Percentiles rank a stretch among this genome's conserved stretches.
phyloP scores from a whole-genome alignment of 306 rosid genomes.

The Oemleria cerasiformis region DNA sequence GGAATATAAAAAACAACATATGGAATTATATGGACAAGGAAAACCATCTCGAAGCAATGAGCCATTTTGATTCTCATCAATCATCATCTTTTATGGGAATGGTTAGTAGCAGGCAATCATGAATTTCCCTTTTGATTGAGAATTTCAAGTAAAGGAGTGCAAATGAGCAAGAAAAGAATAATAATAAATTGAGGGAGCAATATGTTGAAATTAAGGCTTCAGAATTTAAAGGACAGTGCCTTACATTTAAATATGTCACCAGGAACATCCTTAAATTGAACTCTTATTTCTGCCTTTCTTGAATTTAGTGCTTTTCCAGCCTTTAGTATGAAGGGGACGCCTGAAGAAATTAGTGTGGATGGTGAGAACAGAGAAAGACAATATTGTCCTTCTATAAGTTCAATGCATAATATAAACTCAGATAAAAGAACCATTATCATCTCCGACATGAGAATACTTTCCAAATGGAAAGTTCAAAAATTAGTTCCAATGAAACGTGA shows the following conservation, averaged over 20 bases:
- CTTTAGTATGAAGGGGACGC: constrained; percentile 91
- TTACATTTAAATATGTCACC: constrained; percentile 96
- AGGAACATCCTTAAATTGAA: constrained; percentile 97
- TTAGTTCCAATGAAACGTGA: constrained; percentile 15
- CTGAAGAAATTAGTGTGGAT: constrained; percentile 33
- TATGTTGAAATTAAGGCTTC: constrained; percentile 19
- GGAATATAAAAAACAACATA: neutral
- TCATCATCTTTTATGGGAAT: neutral
- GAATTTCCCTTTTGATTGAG: neutral
- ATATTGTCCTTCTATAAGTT: neutral
- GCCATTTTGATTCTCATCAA: neutral
- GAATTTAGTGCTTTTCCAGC: constrained; percentile 93
- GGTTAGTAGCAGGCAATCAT: neutral
- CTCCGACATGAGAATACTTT: neutral
- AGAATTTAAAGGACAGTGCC: constrained; percentile 30
- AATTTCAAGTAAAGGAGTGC: neutral
- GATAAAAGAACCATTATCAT: constrained; percentile 1
- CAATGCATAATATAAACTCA: constrained; percentile 14
- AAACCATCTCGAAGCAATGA: neutral
- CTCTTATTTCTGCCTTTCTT: constrained; percentile 87
- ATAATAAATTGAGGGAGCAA: constrained; percentile 3
- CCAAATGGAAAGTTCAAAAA: constrained; percentile 7
- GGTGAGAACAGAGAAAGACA: neutral
- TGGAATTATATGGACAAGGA: neutral
- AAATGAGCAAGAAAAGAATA: neutral